These are phyloP conservation scores for Lithohypha guttulata DNA, from an alignment of 2,329 filamentous ascomycete species.

Conservation along the genomic window DNA sequence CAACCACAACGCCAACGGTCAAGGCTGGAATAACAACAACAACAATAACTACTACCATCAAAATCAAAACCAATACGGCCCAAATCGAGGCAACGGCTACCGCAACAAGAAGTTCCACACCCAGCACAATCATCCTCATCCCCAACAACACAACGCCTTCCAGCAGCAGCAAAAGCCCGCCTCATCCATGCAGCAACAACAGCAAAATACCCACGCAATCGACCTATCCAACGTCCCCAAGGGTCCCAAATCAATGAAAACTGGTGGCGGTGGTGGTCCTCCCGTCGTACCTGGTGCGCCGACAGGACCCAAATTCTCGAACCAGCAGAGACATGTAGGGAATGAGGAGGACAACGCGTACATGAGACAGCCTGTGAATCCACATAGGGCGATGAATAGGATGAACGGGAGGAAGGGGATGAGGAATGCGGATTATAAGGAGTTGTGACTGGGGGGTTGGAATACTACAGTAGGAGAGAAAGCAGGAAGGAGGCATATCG, in stretches of 20 bases:
- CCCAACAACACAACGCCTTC: constrained; percentile 13
- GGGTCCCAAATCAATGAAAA: constrained; percentile 18
- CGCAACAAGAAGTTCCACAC: constrained; percentile 11
- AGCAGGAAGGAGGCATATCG: too few relatives aligned
- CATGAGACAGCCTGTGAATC: constrained; percentile 91
- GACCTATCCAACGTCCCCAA: constrained; percentile 15
- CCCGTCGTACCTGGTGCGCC: constrained; percentile 7
- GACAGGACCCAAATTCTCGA: constrained; percentile 36
- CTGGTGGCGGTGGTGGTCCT: too few relatives aligned
- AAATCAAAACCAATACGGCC: constrained; percentile 22
- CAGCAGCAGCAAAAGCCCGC: constrained; percentile 12
- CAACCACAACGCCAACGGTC: constrained; percentile 25
- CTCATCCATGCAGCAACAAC: too few relatives aligned
- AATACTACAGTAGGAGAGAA: neutral
- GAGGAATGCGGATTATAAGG: constrained; percentile 81
- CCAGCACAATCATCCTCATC: constrained; percentile 9
- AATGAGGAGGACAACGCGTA: constrained; percentile 80
- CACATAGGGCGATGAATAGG: constrained; percentile 75
- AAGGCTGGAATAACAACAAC: constrained; percentile 20
- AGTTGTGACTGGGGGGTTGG: constrained; percentile 41
- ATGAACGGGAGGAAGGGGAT: constrained; percentile 45
- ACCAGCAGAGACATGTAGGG: constrained; percentile 47
- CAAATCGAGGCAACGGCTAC: constrained; percentile 13
- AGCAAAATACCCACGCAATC: constrained; percentile 24
- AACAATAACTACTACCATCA: constrained; percentile 25